Conservation (phyloP, 768 basidiomycete species). For the Leccinellum albellum region DNA sequence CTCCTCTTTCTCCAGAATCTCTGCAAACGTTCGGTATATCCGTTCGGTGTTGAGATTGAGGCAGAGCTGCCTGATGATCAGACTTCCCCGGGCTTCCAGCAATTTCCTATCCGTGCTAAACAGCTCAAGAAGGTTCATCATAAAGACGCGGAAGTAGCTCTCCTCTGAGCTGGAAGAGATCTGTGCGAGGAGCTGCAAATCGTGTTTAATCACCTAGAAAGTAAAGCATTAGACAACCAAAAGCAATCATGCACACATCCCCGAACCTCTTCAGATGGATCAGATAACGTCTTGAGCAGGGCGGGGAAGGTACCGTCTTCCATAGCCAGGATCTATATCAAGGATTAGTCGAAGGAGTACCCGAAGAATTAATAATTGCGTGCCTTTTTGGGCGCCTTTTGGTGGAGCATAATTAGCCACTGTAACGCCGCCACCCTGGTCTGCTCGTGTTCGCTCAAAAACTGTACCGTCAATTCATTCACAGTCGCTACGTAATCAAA, state of each 20-base stretch:
- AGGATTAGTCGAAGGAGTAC: neutral
- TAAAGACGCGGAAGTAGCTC: conserved; percentile 91
- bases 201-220: conserved; percentile 86
- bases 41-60: conserved; percentile 91
- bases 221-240: neutral
- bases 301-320: conserved; percentile 97
- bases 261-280: conserved; percentile 88
- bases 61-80: conserved; percentile 94
- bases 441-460: conserved; percentile 94
- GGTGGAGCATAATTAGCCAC: conserved; percentile 98
- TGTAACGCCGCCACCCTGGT: conserved; percentile 93
- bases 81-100: conserved; percentile 86
- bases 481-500: conserved; percentile 95
- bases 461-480: conserved; percentile 87
- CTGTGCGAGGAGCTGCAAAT: conserved; percentile 92
- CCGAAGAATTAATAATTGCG: neutral
- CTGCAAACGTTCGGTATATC: conserved; percentile 94
- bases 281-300: conserved; percentile 90
- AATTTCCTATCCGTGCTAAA: conserved; percentile 93
- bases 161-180: conserved; percentile 96
- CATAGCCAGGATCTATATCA: conserved; percentile 79
- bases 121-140: conserved; percentile 90
- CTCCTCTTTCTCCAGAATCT: conserved; percentile 97
- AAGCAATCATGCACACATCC: neutral
- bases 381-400: conserved; percentile 95